Percentiles rank a stretch among this genome's conserved stretches.
Evolutionary conservation across 2,329 filamentous ascomycete genomes (phyloP).

Genomic region (Ramularia collo-cygni): DNA sequence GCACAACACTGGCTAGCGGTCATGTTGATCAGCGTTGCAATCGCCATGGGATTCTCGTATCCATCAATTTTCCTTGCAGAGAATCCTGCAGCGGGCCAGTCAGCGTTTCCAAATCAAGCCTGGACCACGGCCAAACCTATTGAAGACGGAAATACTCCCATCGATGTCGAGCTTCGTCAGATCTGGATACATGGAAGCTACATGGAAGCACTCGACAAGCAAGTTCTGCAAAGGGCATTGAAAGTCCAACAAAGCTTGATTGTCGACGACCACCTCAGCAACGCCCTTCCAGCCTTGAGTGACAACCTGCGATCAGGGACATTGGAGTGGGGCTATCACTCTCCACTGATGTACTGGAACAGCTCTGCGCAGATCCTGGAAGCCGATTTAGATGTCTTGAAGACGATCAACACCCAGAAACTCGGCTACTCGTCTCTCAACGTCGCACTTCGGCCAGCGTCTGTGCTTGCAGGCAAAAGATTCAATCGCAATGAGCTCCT

Average conservation of each 20-base stretch:
- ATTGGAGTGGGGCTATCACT: slow-evolving; percentile 68
- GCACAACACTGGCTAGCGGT: slow-evolving; percentile 67
- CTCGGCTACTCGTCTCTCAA: slow-evolving; percentile 61
- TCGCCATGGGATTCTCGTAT: slow-evolving; percentile 64
- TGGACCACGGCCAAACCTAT: slow-evolving; percentile 52
- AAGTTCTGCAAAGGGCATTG: slow-evolving; percentile 60
- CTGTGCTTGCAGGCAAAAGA: slow-evolving; percentile 74
- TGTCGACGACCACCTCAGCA: slow-evolving; percentile 36
- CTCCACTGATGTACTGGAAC: slow-evolving; percentile 75
- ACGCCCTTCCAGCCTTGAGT: slow-evolving; percentile 16
- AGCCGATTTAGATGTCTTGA: slow-evolving; percentile 56
- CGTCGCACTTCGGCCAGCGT: slow-evolving; percentile 67
- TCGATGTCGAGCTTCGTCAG: slow-evolving; percentile 75
- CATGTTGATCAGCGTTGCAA: slow-evolving; percentile 65
- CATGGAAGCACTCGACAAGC: slow-evolving; percentile 64
- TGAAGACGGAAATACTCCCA: slow-evolving; percentile 36
- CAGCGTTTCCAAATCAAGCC: slow-evolving; percentile 68
- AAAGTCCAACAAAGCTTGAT: slow-evolving; percentile 64
- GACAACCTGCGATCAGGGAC: slow-evolving; percentile 27
- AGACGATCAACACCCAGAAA: slow-evolving; percentile 61
- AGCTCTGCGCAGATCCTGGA: slow-evolving; percentile 55
- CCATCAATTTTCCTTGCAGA: slow-evolving; percentile 68
- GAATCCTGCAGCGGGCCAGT: slow-evolving; percentile 63
- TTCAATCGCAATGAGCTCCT: slow-evolving; percentile 62
- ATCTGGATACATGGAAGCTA: slow-evolving; percentile 77